Conservation (phyloP, 352 stramenopile genomes). For the Chrysophaeum taylorii region DNA sequence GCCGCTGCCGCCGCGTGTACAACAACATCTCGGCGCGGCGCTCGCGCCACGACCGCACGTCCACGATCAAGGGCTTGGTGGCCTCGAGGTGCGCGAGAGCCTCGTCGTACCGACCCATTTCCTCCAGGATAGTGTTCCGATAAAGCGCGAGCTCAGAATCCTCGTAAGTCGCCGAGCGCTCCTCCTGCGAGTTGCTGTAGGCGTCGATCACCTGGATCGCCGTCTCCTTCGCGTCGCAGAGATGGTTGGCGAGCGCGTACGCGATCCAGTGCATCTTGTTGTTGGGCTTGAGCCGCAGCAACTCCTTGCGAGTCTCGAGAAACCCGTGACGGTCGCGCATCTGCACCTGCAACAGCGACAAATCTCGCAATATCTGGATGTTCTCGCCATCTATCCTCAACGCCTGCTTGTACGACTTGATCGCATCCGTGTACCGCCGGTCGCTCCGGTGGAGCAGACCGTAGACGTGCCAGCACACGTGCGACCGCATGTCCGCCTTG, state of each 20-base stretch:
- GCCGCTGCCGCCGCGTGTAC: too few species aligned
- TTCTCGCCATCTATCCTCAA: conserved; percentile 91
- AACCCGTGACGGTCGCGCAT: conserved; percentile 74
- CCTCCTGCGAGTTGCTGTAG: conserved; percentile 58
- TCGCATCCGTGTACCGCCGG: conserved; percentile 90
- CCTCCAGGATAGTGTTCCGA: conserved; percentile 80
- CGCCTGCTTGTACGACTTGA: conserved; percentile 96
- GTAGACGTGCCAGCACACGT: conserved; percentile 98
- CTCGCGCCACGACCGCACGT: conserved; percentile 41
- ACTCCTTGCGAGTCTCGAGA: conserved; percentile 74
- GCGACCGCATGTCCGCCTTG: conserved; percentile 72
- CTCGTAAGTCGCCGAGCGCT: conserved; percentile 57
- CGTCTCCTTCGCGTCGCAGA: conserved; percentile 76
- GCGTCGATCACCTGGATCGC: conserved; percentile 89
- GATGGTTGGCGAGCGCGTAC: conserved; percentile 87
- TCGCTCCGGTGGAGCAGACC: conserved; percentile 89
- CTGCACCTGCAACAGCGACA: conserved; percentile 88
- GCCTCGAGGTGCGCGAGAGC: conserved; percentile 69
- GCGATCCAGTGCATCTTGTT: conserved; percentile 88
- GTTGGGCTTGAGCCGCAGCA: conserved; percentile 84
- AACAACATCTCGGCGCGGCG: conserved; percentile 35
- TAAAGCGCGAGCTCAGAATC: conserved; percentile 92
- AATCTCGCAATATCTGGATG: conserved; percentile 89
- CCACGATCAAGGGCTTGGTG: conserved; percentile 50
- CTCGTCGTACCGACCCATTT: conserved; percentile 65